Percentiles rank a stretch among this genome's conserved stretches.
These are phyloP conservation scores for Fusarium foetens DNA, from an alignment of 2,329 filamentous ascomycete genomes.

Conservation along the genomic window DNA sequence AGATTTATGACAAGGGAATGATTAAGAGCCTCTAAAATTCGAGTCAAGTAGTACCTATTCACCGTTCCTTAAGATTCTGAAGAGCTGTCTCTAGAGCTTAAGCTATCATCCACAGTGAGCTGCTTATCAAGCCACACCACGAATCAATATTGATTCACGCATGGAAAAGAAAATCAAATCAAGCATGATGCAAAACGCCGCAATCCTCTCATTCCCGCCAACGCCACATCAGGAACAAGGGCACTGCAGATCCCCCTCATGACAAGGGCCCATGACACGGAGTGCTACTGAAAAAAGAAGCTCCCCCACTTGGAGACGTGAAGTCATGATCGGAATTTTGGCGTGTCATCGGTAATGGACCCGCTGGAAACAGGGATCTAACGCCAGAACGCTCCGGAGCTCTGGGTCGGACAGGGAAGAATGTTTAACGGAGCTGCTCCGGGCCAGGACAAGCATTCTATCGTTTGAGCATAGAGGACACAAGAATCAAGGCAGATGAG, in stretches of 20 bases:
- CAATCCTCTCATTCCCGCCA: constrained; percentile 16
- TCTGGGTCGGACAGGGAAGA: constrained; percentile 7
- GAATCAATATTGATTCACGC: neutral
- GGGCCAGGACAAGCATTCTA: constrained; percentile 5
- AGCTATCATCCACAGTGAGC: neutral
- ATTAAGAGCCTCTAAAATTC: neutral
- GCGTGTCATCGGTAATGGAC: constrained; percentile 14
- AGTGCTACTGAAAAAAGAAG: constrained; percentile 12
- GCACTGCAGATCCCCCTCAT: constrained; percentile 34
- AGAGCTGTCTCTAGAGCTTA: neutral
- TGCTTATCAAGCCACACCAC: constrained; percentile 24
- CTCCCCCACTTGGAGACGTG: constrained; percentile 4
- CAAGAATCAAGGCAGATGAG: constrained; percentile 1
- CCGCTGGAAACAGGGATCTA: neutral
- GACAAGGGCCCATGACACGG: constrained; percentile 34
- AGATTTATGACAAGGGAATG: neutral
- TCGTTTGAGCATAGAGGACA: neutral
- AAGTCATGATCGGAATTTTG: constrained; percentile 34
- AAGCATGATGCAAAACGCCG: constrained; percentile 15
- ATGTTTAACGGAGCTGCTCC: constrained; percentile 15
- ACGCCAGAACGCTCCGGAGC: neutral
- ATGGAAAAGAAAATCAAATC: constrained; percentile 1
- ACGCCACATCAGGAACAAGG: constrained; percentile 33
- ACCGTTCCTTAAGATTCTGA: neutral
- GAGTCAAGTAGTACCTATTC: neutral